A percentile compares a stretch with the other conserved stretches of the same genome.
phyloP scores from a whole-genome alignment of 495 filamentous ascomycete genomes.

The Aspergillus ellipticus region DNA sequence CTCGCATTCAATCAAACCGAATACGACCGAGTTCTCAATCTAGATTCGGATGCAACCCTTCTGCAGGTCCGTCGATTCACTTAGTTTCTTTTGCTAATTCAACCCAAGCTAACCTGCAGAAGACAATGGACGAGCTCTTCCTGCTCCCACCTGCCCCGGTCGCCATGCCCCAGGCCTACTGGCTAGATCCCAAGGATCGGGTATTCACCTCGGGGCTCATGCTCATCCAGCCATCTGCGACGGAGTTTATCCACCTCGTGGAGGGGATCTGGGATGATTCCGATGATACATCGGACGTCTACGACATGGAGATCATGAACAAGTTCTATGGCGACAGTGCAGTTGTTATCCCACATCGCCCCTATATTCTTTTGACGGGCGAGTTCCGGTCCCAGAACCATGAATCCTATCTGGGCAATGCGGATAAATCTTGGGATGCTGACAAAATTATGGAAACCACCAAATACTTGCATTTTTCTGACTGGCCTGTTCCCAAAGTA shows the following conservation, averaged over 20 bases:
- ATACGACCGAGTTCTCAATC: conserved; percentile 54
- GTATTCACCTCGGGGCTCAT: conserved; percentile 51
- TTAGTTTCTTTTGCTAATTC: too few relatives aligned
- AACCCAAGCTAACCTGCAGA: not conserved
- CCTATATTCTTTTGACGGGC: conserved; percentile 58
- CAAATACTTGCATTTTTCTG: not conserved
- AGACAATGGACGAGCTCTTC: conserved; percentile 63
- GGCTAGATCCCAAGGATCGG: conserved; percentile 45
- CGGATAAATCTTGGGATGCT: conserved; percentile 56
- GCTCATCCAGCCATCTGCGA: conserved; percentile 49
- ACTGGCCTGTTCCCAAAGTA: not conserved
- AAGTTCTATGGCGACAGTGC: conserved; percentile 53
- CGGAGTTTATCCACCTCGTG: conserved; percentile 44
- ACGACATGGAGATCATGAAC: conserved; percentile 68
- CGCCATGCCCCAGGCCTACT: conserved; percentile 61
- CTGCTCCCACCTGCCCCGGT: conserved; percentile 48
- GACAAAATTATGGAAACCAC: conserved; percentile 46
- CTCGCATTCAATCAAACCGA: conserved; percentile 62
- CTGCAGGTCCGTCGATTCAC: conserved; percentile 27
- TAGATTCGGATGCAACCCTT: conserved; percentile 62
- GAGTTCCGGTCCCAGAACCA: conserved; percentile 58
- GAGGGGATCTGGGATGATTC: not conserved
- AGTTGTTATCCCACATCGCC: conserved; percentile 61
- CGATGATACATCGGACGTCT: conserved; percentile 27
- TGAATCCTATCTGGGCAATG: conserved; percentile 51